A percentile compares a stretch with the other conserved stretches of the same genome.
Evolutionary conservation across 192 early-diverging fungal genomes (phyloP).

Genomic region (Tieghemiomyces parasiticus): DNA sequence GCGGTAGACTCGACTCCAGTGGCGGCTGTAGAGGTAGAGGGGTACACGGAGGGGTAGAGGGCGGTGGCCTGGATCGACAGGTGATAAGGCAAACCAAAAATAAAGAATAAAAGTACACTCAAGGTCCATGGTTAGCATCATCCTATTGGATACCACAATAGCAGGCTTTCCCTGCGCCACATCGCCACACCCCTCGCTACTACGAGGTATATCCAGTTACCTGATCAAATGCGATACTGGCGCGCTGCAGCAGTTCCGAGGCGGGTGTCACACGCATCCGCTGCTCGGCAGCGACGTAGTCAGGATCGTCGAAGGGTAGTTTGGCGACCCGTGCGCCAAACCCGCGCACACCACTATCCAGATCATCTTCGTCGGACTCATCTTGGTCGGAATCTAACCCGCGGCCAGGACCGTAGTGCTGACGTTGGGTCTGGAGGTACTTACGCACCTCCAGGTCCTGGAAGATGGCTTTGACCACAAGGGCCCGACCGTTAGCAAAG

Average conservation of each 20-base stretch:
- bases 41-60: background rate
- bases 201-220: no score
- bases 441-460: background rate
- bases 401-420: background rate
- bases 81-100: background rate
- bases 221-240: no score
- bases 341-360: no score
- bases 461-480: background rate
- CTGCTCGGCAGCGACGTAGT: background rate
- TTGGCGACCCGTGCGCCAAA: no score
- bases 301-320: background rate
- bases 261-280: background rate
- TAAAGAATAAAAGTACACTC: background rate
- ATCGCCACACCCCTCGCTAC: no score
- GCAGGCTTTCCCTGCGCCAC: no score
- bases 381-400: background rate
- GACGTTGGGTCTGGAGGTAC: background rate
- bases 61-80: background rate
- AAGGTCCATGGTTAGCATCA: background rate
- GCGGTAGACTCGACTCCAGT: no score
- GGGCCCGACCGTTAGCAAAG: background rate
- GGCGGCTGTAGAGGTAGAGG: no score
- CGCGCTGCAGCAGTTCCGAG: background rate
- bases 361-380: background rate
- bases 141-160: background rate